Conservation (phyloP, 257 asterid genomes). For the Solanum chilense region DNA sequence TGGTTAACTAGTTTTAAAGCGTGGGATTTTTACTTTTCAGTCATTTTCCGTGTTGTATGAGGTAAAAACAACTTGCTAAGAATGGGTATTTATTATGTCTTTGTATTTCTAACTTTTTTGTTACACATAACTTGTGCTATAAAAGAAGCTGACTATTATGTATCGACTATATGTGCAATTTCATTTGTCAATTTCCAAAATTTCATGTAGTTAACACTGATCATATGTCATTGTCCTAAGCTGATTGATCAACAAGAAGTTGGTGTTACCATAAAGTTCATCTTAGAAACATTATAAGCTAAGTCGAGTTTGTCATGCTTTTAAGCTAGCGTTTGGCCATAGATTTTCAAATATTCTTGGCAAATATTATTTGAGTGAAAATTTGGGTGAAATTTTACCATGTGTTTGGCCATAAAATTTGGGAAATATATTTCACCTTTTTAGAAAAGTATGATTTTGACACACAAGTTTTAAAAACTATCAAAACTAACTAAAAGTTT, state of each 20-base stretch:
- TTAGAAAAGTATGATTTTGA: no score
- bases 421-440: no score
- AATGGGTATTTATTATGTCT: neutral
- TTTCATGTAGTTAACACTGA: slow-evolving; percentile 5
- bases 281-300: neutral
- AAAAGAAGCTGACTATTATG: neutral
- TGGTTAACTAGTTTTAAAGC: neutral
- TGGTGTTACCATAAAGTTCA: slow-evolving; percentile 6
- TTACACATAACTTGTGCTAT: neutral
- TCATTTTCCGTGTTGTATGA: neutral
- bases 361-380: no score
- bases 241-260: slow-evolving; percentile 33
- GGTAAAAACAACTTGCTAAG: neutral
- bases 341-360: no score
- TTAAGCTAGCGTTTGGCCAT: no score
- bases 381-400: no score
- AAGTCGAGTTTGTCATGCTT: neutral
- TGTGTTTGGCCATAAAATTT: no score
- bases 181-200: neutral
- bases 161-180: neutral
- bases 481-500: no score
- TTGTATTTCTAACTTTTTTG: neutral
- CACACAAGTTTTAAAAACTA: no score
- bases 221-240: slow-evolving; percentile 52
- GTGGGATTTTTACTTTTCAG: neutral